Evolutionary conservation across 2,329 filamentous ascomycete genomes (phyloP).

Genomic region (Stachybotrys echinatus): DNA sequence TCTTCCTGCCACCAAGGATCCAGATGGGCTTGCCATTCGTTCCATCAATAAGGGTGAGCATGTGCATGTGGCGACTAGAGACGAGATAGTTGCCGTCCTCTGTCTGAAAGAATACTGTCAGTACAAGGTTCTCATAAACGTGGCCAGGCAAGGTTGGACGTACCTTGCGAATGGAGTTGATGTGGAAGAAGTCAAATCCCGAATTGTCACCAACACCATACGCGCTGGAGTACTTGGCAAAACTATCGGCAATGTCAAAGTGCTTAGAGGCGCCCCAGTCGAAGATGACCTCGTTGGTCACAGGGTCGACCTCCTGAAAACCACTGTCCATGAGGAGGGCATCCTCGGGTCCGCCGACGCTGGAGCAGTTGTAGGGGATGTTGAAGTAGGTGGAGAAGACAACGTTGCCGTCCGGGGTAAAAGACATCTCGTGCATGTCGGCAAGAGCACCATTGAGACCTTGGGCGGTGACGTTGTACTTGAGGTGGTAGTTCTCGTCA

Average conservation of each 20-base stretch:
- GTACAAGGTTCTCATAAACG: background rate
- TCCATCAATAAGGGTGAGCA: conserved; percentile 21
- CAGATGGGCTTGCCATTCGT: conserved; percentile 25
- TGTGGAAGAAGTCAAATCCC: conserved; percentile 31
- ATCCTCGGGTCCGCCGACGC: conserved; percentile 23
- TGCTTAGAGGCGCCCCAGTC: conserved; percentile 29
- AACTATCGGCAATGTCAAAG: conserved; percentile 18
- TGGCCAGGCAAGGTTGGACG: background rate
- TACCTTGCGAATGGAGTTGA: conserved; percentile 29
- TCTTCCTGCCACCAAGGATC: conserved; percentile 28
- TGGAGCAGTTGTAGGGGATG: conserved; percentile 21
- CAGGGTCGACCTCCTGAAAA: conserved; percentile 32
- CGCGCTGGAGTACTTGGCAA: conserved; percentile 17
- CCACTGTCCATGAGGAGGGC: conserved; percentile 27
- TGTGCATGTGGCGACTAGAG: conserved; percentile 25
- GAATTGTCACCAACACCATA: conserved; percentile 22
- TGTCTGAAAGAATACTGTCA: conserved; percentile 10
- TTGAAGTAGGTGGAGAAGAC: conserved; percentile 36
- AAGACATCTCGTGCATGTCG: conserved; percentile 36
- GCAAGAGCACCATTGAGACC: conserved; percentile 24
- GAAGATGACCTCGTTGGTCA: conserved; percentile 29
- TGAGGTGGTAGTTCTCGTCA: conserved; percentile 28
- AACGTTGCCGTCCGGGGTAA: conserved; percentile 34
- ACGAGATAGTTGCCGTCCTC: conserved; percentile 29
- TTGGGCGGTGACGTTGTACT: conserved; percentile 30